phyloP scores from a whole-genome alignment of 108 stramenopile genomes.

The Epithemia pelagica region DNA sequence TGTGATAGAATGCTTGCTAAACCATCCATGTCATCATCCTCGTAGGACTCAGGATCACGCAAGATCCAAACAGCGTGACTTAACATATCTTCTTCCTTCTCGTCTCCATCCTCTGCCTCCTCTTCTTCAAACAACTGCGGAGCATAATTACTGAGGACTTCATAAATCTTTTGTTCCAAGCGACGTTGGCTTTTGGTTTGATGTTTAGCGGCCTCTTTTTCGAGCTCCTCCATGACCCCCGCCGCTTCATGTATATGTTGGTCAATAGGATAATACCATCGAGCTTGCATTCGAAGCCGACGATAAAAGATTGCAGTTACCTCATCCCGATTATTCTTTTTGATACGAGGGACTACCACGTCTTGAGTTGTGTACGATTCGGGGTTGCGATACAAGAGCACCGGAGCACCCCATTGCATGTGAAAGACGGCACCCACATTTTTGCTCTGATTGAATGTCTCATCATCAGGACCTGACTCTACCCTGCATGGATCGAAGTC shows the following conservation, averaged over 20 bases:
- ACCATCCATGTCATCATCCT: background rate
- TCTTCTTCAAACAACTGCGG: background rate
- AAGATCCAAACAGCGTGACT: background rate
- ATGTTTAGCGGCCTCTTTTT: background rate
- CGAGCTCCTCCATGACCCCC: background rate
- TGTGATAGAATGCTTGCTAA: background rate
- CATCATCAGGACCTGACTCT: too few species aligned
- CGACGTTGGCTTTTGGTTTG: background rate
- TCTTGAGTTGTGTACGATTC: constrained; percentile 17
- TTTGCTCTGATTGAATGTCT: too few species aligned
- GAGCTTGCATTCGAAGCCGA: constrained; percentile 1
- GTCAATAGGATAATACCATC: constrained; percentile 12
- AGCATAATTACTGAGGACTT: background rate
- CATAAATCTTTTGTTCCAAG: background rate
- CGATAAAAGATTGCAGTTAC: background rate
- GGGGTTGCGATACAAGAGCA: constrained; percentile 35
- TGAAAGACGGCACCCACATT: too few species aligned
- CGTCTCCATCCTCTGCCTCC: constrained; percentile 1
- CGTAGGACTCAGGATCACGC: background rate
- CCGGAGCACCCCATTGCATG: constrained; percentile 42
- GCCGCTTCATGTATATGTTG: background rate
- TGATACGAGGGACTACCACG: background rate
- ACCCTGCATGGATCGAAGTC: too few species aligned
- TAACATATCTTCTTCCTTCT: background rate
- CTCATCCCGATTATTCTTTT: background rate